A percentile compares a stretch with the other conserved stretches of the same genome.
These are phyloP conservation scores for Pseudonitzschia pungens DNA, from an alignment of 108 stramenopile species.

Conservation along the genomic window DNA sequence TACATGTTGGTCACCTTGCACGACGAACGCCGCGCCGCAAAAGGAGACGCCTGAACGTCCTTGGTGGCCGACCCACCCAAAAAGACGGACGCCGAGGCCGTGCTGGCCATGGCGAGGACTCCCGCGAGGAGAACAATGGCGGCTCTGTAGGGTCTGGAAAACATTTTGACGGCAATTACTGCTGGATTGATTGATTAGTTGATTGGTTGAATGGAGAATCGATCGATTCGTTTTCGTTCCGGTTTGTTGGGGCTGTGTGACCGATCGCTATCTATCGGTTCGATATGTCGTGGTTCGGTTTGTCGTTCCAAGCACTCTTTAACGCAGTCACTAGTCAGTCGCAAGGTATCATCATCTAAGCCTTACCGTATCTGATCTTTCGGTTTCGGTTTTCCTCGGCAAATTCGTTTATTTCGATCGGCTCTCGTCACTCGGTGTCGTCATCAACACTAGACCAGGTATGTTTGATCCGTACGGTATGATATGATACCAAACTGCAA, in stretches of 20 bases:
- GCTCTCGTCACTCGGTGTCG: slow-evolving; percentile 5
- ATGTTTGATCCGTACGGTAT: background rate
- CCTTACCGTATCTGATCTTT: too few species aligned
- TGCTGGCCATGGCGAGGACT: background rate
- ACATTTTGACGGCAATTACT: background rate
- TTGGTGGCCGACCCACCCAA: slow-evolving; percentile 8
- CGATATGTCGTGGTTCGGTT: background rate
- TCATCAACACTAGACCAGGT: background rate
- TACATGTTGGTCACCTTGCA: slow-evolving; percentile 2
- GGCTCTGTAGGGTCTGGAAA: slow-evolving; percentile 14
- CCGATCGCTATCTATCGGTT: too few species aligned
- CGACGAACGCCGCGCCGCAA: background rate
- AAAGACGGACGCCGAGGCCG: slow-evolving; percentile 44
- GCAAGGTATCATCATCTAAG: too few species aligned
- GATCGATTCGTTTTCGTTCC: too few species aligned
- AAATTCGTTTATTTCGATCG: background rate
- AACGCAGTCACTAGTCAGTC: too few species aligned
- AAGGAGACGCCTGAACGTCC: background rate
- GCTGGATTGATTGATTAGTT: too few species aligned
- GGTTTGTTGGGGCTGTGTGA: too few species aligned
- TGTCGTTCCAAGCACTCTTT: too few species aligned
- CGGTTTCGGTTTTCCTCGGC: too few species aligned
- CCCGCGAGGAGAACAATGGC: background rate
- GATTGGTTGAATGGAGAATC: too few species aligned
- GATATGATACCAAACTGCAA: background rate